Evolutionary conservation across 768 basidiomycete species (phyloP).

Genomic region (Grammothele lineata): DNA sequence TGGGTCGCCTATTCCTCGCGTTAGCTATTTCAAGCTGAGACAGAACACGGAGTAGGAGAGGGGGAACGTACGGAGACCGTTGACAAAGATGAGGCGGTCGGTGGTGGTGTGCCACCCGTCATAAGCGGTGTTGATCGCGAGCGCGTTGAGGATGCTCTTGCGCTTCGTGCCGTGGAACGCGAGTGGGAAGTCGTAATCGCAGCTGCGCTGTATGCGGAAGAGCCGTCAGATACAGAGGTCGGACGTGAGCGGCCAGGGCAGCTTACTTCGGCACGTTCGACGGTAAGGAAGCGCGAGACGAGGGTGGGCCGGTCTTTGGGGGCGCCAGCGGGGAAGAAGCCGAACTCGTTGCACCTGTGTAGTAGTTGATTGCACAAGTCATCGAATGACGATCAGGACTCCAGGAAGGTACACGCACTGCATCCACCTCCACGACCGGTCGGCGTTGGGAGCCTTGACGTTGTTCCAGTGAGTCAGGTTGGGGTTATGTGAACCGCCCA

Average conservation of each 20-base stretch:
- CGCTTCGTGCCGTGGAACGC: conserved; percentile 42
- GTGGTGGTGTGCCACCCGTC: conserved; percentile 58
- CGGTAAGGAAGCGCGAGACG: conserved; percentile 39
- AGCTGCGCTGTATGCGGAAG: conserved; percentile 61
- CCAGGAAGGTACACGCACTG: conserved; percentile 31
- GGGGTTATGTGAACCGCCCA: conserved; percentile 39
- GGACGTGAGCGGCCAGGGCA: no score
- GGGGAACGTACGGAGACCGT: conserved; percentile 56
- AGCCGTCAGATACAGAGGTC: no score
- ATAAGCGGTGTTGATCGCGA: conserved; percentile 43
- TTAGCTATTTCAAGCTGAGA: not conserved
- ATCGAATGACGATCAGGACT: no score
- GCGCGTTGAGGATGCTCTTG: conserved; percentile 43
- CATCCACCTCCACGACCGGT: conserved; percentile 69
- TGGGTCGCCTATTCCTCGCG: conserved; percentile 68
- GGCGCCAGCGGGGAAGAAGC: conserved; percentile 39
- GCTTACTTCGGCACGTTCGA: not conserved
- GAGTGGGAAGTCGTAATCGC: conserved; percentile 55
- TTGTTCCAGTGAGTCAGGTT: conserved; percentile 44
- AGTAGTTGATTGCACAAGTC: not conserved
- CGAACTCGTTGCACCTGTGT: conserved; percentile 62
- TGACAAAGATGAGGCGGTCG: conserved; percentile 62
- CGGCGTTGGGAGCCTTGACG: conserved; percentile 45
- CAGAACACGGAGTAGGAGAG: not conserved
- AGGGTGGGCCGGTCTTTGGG: conserved; percentile 36